Conservation (phyloP, 495 filamentous ascomycete species). For the Xylaria sp. region DNA sequence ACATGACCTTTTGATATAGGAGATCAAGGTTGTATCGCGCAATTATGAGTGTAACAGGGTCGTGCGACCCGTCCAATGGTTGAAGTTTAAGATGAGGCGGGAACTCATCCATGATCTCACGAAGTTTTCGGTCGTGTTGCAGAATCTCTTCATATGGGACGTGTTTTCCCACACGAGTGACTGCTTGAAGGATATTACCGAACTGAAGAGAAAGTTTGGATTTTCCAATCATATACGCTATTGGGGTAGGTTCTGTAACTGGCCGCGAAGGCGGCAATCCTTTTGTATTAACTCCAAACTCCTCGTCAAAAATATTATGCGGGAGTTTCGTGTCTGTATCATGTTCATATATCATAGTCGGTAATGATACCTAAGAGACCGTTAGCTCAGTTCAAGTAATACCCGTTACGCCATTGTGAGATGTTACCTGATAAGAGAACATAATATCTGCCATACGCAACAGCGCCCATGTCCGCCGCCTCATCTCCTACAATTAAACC, state of each 20-base stretch:
- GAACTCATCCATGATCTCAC: constrained; percentile 68
- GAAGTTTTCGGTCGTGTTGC: constrained; percentile 73
- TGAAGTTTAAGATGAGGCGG: constrained; percentile 74
- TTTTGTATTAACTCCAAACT: constrained; percentile 81
- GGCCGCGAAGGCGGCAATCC: constrained; percentile 78
- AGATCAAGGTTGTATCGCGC: constrained; percentile 82
- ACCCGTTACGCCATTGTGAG: too few species aligned
- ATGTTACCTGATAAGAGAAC: constrained; percentile 78
- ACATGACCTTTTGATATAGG: constrained; percentile 80
- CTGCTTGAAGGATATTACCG: constrained; percentile 59
- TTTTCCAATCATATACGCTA: constrained; percentile 89
- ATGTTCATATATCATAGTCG: constrained; percentile 81
- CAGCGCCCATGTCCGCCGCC: constrained; percentile 86
- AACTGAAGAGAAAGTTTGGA: constrained; percentile 66
- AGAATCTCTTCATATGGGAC: constrained; percentile 82
- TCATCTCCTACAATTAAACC: constrained; percentile 69
- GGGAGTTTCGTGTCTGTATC: constrained; percentile 89
- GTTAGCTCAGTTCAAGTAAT: constrained; percentile 42
- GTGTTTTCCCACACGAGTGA: constrained; percentile 55
- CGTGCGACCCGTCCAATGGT: constrained; percentile 73
- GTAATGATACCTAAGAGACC: constrained; percentile 64
- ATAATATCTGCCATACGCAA: constrained; percentile 81
- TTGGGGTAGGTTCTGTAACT: constrained; percentile 77
- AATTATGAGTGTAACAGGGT: constrained; percentile 80
- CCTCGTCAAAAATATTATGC: constrained; percentile 92